Percentiles rank a stretch among this genome's conserved stretches.
phyloP scores from a whole-genome alignment of 192 early-diverging fungal species.

The Coemansia sp. region DNA sequence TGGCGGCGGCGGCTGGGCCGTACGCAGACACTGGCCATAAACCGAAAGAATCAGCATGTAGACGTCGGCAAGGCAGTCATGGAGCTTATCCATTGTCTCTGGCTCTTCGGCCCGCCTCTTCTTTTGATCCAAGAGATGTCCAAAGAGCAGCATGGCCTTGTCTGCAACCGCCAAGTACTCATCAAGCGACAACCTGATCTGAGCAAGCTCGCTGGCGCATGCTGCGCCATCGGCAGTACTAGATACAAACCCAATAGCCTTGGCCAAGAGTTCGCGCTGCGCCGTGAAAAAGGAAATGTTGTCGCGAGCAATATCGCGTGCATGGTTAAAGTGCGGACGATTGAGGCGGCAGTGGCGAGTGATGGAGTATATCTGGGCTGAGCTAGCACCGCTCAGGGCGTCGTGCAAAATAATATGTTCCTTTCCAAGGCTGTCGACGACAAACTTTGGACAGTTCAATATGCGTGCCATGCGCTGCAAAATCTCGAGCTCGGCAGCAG shows the following conservation, averaged over 20 bases:
- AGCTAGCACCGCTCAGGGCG: neutral
- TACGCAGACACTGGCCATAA: conserved; percentile 32
- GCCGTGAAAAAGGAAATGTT: conserved; percentile 38
- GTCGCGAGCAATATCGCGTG: conserved; percentile 44
- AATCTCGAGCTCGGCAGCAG: conserved; percentile 21
- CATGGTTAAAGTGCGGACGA: conserved; percentile 39
- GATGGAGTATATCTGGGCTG: conserved; percentile 20
- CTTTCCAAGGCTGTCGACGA: conserved; percentile 24
- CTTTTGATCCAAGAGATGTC: conserved; percentile 35
- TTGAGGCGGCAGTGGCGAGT: conserved; percentile 49
- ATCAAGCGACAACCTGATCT: conserved; percentile 13
- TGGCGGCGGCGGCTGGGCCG: conserved; percentile 1
- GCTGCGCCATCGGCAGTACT: neutral
- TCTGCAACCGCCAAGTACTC: conserved; percentile 29
- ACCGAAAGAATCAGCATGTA: conserved; percentile 33
- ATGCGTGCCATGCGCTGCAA: conserved; percentile 31
- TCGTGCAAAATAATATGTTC: conserved; percentile 43
- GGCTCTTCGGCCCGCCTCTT: conserved; percentile 30
- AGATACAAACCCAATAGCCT: neutral
- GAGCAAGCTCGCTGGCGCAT: conserved; percentile 8
- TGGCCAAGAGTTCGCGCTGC: conserved; percentile 12
- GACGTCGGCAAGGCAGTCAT: conserved; percentile 38
- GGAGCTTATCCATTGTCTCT: conserved; percentile 18
- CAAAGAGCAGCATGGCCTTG: conserved; percentile 30
- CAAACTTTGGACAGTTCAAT: conserved; percentile 48